Evolutionary conservation across 305 asterid genomes (phyloP), one percentile per base, ranked within the genome.

Genomic region (Plantago coronopus): DNA sequence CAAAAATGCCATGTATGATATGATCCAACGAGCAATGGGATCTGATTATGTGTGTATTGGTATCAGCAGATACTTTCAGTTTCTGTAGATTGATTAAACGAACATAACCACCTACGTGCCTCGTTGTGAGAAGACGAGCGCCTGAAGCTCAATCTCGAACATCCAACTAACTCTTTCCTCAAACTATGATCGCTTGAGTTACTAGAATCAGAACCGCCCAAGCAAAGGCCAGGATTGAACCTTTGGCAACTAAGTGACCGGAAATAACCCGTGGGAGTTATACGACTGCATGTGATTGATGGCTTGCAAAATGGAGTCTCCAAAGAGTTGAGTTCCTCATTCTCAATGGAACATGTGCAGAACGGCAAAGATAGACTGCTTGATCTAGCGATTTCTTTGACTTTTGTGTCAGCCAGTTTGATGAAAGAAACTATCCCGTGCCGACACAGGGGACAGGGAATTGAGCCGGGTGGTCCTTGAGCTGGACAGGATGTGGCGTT

Each of bases 361-460:
- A 89, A 84, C 4, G 94, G 76, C 51, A 86, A 72, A 5, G 97
- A 75, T 61, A 89, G 19, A 58, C 89, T 84, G 15, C 40, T 15
- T 0, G 81, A 68, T 68, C 91, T 65, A 0, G 78, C 63, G 17
- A 76, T 68, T 64, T 78, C 97, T 63, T 82, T 88, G 61, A 59
- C 61, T 43, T 70, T 70, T 16, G 94, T 84, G 67, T 70, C 66
- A 12, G 80, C 82, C 6, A 84, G 95, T 69, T 81, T 89, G 15
- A 42, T 17, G 21, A 89, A 89, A 17, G 94, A 84, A 53, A 86
- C 80, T 57, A 89, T 86, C 61, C 95, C 97, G 4, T 81, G 87
- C 19, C 97, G 83, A 71, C 97, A 89, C 18, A 89, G 67, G 18
- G 97, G 97, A 57, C 97, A 89, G 16, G 94, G 75, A 43, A 89